A percentile compares a stretch with the other conserved stretches of the same genome.
phyloP scores from a whole-genome alignment of 1,139 yeast genomes.

The Geotrichum reessii region DNA sequence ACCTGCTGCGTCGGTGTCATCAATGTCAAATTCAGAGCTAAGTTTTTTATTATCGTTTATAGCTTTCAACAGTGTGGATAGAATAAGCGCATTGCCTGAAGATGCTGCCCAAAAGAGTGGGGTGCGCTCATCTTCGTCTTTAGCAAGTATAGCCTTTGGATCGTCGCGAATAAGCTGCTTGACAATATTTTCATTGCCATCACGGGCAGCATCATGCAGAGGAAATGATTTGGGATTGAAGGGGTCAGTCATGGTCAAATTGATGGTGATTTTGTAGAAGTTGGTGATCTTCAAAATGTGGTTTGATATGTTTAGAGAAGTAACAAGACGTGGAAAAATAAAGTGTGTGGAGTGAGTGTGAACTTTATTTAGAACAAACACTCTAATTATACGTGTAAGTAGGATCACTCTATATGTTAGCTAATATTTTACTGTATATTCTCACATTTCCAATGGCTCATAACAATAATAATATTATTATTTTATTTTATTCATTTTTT shows the following conservation, averaged over 20 bases:
- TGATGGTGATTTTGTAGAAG: background rate
- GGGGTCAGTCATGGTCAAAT: conserved; percentile 11
- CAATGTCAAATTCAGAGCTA: conserved; percentile 49
- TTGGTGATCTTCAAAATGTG: too few species aligned
- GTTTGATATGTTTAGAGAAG: too few species aligned
- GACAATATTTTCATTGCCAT: conserved; percentile 48
- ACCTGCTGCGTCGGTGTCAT: conserved; percentile 69
- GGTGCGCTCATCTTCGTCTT: conserved; percentile 72
- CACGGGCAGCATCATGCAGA: conserved; percentile 57
- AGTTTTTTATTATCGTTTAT: conserved; percentile 21
- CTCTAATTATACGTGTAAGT: too few species aligned
- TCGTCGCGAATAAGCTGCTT: conserved; percentile 44
- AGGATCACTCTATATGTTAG: background rate
- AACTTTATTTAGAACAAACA: background rate
- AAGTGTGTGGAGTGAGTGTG: background rate
- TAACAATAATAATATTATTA: background rate
- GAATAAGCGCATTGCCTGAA: conserved; percentile 50
- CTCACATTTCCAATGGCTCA: too few species aligned
- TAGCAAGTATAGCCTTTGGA: conserved; percentile 43
- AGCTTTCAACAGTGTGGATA: conserved; percentile 46
- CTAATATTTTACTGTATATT: background rate
- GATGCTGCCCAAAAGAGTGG: conserved; percentile 91
- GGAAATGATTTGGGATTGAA: conserved; percentile 21
- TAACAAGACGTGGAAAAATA: background rate
- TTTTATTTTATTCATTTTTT: background rate